These are phyloP conservation scores for Massarina eburnea DNA, from an alignment of 2,329 filamentous ascomycete species.

Conservation along the genomic window DNA sequence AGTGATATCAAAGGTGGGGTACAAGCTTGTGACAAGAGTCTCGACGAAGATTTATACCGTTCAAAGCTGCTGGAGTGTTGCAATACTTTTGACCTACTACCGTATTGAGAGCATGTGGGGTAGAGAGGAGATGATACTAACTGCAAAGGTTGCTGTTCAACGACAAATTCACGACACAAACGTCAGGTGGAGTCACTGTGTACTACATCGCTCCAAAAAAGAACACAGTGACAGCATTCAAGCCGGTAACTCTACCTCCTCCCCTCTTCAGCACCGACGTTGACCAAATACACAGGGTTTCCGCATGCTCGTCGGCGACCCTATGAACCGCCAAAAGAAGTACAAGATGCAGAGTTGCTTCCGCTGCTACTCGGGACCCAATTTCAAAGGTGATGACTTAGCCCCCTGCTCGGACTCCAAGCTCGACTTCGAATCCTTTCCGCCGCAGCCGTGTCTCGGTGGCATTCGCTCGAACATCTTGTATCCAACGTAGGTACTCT, in stretches of 20 bases:
- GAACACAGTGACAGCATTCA: slow-evolving; percentile 48
- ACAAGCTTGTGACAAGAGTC: no score
- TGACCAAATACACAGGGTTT: slow-evolving; percentile 1
- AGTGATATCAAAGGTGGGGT: no score
- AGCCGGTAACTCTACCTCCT: slow-evolving; percentile 9
- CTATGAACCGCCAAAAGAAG: slow-evolving; percentile 18
- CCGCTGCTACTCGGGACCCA: slow-evolving; percentile 50
- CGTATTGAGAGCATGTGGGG: not conserved
- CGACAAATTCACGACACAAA: slow-evolving; percentile 31
- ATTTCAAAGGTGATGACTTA: slow-evolving; percentile 48
- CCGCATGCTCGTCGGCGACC: slow-evolving; percentile 46
- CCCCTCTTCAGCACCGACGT: not conserved
- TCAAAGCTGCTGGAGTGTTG: no score
- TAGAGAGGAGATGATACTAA: not conserved
- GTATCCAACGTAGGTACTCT: slow-evolving; percentile 20
- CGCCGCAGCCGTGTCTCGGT: slow-evolving; percentile 21
- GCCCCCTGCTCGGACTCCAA: slow-evolving; percentile 30
- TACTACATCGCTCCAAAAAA: slow-evolving; percentile 50
- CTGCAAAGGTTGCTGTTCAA: slow-evolving; percentile 24
- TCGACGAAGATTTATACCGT: no score
- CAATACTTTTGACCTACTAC: no score
- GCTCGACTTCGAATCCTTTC: slow-evolving; percentile 21
- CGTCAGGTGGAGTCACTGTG: slow-evolving; percentile 47
- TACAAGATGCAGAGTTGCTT: slow-evolving; percentile 45
- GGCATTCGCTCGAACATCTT: slow-evolving; percentile 34